Percentiles rank a stretch among this genome's conserved stretches.
phyloP scores from a whole-genome alignment of 345 rosid genomes.

The Lepidium aucheri region DNA sequence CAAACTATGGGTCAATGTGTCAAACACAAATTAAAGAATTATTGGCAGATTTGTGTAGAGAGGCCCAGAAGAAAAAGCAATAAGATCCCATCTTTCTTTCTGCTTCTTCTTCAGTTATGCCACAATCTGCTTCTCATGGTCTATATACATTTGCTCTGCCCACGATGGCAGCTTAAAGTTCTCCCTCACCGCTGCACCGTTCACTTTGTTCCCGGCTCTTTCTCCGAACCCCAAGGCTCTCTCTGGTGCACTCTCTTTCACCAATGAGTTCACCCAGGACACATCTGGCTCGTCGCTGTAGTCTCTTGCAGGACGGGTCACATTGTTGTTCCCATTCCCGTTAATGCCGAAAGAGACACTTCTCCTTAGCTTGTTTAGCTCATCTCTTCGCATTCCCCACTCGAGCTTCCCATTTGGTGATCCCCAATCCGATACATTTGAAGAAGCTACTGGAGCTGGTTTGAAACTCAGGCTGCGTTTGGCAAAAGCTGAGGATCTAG shows the following conservation, averaged over 20 bases:
- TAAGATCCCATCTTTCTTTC: not conserved
- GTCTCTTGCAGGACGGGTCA: conserved; percentile 15
- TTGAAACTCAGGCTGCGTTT: conserved; percentile 88
- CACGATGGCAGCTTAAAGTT: conserved; percentile 44
- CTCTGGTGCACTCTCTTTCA: conserved; percentile 58
- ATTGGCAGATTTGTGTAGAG: conserved; percentile 16
- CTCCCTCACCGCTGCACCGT: conserved; percentile 29
- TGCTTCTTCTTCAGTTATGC: conserved; percentile 36
- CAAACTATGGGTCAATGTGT: conserved; percentile 15
- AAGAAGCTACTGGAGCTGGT: conserved; percentile 38
- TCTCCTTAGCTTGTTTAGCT: conserved; percentile 74
- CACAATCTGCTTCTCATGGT: conserved; percentile 82
- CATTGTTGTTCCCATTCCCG: conserved; percentile 25
- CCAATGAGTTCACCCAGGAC: conserved; percentile 84
- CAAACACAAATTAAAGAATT: conserved; percentile 30
- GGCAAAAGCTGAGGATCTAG: conserved; percentile 79
- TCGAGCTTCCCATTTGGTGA: conserved; percentile 76
- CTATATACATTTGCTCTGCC: conserved; percentile 86
- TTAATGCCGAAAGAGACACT: conserved; percentile 74
- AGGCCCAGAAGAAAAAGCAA: conserved; percentile 8
- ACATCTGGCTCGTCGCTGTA: conserved; percentile 69
- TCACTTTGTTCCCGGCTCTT: conserved; percentile 31
- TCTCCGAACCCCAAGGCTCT: conserved; percentile 31
- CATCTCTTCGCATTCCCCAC: conserved; percentile 87
- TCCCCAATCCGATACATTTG: conserved; percentile 63